Conservation (phyloP, 805 yeast genomes). For the Saturnispora sekii region DNA sequence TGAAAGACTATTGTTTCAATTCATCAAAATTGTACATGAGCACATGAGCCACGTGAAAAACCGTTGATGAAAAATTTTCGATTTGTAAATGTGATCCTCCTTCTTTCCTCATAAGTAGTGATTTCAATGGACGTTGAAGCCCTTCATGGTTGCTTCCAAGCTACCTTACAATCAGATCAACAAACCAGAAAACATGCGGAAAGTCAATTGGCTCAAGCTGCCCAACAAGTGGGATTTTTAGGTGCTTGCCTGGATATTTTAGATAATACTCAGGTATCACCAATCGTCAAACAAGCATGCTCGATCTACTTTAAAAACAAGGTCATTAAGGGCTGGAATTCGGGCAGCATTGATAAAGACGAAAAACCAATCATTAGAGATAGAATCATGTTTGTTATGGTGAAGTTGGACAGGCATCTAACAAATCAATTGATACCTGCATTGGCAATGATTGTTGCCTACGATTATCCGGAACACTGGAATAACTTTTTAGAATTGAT, state of each 20-base stretch:
- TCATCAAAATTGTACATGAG: too few species aligned
- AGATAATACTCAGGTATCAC: conserved; percentile 39
- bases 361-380: conserved; percentile 71
- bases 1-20: not conserved
- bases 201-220: conserved; percentile 46
- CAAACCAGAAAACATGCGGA: conserved; percentile 61
- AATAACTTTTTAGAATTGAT: conserved; percentile 43
- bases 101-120: not conserved
- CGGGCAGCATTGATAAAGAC: conserved; percentile 42
- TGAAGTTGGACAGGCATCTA: conserved; percentile 33
- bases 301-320: conserved; percentile 83
- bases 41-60: not conserved
- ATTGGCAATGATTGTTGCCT: conserved; percentile 39
- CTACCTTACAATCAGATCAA: conserved; percentile 64
- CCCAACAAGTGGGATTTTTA: conserved; percentile 58
- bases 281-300: conserved; percentile 61
- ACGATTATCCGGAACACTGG: conserved; percentile 39
- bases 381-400: conserved; percentile 55
- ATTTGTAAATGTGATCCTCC: not conserved
- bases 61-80: conserved; percentile 2
- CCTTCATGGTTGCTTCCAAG: conserved; percentile 67
- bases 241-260: conserved; percentile 78
- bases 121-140: conserved; percentile 53
- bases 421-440: conserved; percentile 43
- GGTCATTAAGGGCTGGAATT: conserved; percentile 55